Evolutionary conservation across 164 flowering plant genomes (phyloP), one percentile per base, ranked within the genome.

Genomic region (Umbilicus rupestris): DNA sequence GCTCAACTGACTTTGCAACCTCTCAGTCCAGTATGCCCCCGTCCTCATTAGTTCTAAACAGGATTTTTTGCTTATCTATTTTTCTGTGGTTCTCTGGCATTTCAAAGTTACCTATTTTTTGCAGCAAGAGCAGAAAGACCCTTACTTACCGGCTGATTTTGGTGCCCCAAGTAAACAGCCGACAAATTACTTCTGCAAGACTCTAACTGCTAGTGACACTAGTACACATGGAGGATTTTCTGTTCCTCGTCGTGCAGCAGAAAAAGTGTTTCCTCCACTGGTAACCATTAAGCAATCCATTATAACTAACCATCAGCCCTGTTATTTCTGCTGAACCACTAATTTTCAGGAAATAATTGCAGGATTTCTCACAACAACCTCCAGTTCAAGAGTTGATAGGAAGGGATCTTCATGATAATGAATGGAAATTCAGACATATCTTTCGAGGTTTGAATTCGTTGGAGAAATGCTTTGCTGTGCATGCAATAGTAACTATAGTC

Each of bases 221-320:
- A 46, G 68, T 15, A 66, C 68, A 29, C 68, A 46, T 47, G 68
- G 68, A 33, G 68, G 68, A 16, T 66, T 66, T 52, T 47, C 68
- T 17, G 68, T 66, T 11, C 68, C 68, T 3, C 68, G 59, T 22
- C 52, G 59, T 19, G 68, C 68, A 17, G 68, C 68, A 17, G 52
- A 65, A 33, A 65, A 65, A 49, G 39, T 30, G 29, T 63, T 63
- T 15, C 65, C 65, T 37, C 65, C 65, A 20, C 24, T 63, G 65
- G 65, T 63, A 33, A 35, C 15, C 12, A 33, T 63, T 39, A 2
- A 55, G 60, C 33, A 16, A 55, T 55, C 7, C 3, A 26, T 63
- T n/a, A 20, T 20, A 37, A 20, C 7, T 37, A 17, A 39, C 15
- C 16, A 33, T 12, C 7, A 3, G 16, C 42, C 42, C 24, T 28